Percentiles rank a stretch among this genome's conserved stretches.
phyloP scores from a whole-genome alignment of 2,329 filamentous ascomycete genomes.

The Alternaria arbusti region DNA sequence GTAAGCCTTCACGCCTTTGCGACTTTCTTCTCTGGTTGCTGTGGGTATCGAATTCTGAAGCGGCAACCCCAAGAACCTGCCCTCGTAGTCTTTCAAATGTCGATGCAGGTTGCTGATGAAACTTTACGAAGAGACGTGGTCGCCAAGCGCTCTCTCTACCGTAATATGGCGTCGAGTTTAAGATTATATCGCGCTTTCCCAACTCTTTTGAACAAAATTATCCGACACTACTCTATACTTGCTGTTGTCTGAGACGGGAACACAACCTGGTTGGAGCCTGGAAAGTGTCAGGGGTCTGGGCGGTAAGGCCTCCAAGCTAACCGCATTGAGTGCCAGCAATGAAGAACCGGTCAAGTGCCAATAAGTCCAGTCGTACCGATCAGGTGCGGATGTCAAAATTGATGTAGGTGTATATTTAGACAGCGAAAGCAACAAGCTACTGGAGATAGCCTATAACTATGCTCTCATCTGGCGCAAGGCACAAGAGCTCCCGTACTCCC shows the following conservation, averaged over 20 bases:
- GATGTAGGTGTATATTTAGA: background rate
- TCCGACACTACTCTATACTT: background rate
- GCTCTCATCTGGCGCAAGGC: background rate
- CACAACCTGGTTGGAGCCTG: background rate
- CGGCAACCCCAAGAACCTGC: background rate
- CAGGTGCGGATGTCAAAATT: background rate
- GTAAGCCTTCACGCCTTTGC: background rate
- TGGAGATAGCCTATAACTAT: background rate
- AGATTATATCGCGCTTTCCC: background rate
- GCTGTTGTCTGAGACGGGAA: background rate
- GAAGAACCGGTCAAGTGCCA: background rate
- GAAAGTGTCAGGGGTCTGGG: background rate
- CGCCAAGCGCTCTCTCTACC: background rate
- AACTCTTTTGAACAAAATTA: background rate
- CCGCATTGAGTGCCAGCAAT: background rate
- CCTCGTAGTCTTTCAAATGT: background rate
- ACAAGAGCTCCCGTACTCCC: background rate
- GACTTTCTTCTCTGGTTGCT: background rate
- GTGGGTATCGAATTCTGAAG: background rate
- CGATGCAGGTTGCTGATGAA: background rate
- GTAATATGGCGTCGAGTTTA: background rate
- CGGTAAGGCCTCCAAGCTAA: conserved; percentile 4
- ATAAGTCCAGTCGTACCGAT: background rate
- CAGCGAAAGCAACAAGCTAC: background rate
- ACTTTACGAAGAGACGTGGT: background rate